phyloP scores from a whole-genome alignment of 768 basidiomycete species.

The Tulasnella sp. region DNA sequence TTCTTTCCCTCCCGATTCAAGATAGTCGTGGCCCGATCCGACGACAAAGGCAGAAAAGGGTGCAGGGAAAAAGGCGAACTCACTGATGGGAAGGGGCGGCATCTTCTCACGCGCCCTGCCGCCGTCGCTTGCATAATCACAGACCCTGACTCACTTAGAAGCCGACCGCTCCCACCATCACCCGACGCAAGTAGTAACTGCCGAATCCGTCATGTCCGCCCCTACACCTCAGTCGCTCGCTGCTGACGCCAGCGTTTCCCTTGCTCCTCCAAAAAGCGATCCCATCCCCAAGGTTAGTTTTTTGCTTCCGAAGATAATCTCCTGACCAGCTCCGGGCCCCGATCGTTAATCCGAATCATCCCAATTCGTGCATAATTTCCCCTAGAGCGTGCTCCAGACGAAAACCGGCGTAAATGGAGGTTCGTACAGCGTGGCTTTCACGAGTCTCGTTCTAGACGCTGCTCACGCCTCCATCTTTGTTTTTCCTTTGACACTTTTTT shows the following conservation, averaged over 20 bases:
- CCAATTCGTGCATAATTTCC: slow-evolving; percentile 9
- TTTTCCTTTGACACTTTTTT: slow-evolving; percentile 7
- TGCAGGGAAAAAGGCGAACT: slow-evolving; percentile 30
- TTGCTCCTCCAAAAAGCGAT: slow-evolving; percentile 29
- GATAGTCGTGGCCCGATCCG: slow-evolving; percentile 20
- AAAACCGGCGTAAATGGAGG: slow-evolving; percentile 28
- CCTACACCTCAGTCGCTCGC: slow-evolving; percentile 1
- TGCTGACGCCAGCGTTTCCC: not conserved
- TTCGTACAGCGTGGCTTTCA: slow-evolving; percentile 9
- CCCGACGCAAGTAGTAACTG: slow-evolving; percentile 17
- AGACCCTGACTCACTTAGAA: slow-evolving; percentile 13
- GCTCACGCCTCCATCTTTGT: not conserved
- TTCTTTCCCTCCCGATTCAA: slow-evolving; percentile 14
- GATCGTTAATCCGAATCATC: slow-evolving; percentile 23
- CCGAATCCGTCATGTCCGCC: slow-evolving; percentile 20
- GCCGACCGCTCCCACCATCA: slow-evolving; percentile 25
- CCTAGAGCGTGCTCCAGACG: slow-evolving; percentile 11
- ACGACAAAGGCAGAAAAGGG: slow-evolving; percentile 29
- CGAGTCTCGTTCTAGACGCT: not conserved
- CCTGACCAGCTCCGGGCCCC: not conserved
- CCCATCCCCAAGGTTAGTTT: slow-evolving; percentile 22
- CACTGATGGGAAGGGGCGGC: slow-evolving; percentile 13
- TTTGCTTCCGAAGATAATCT: slow-evolving; percentile 12
- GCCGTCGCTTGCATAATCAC: slow-evolving; percentile 19
- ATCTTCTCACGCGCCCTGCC: slow-evolving; percentile 30